These are phyloP conservation scores for Tephrocybe sp. DNA, from an alignment of 768 basidiomycete genomes.

Conservation along the genomic window DNA sequence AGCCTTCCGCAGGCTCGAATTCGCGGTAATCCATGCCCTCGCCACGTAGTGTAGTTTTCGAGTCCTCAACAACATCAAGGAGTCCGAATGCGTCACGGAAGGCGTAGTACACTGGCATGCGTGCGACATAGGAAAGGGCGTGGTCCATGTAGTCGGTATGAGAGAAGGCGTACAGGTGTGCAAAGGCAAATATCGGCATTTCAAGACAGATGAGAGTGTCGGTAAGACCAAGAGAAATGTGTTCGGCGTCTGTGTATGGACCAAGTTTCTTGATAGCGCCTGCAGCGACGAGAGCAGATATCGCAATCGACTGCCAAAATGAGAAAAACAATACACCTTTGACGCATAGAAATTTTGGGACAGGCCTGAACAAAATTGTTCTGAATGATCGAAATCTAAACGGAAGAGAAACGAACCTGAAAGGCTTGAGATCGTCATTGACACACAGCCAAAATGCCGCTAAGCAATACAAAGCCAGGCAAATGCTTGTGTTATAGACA, in stretches of 20 bases:
- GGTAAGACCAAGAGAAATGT: conserved; percentile 86
- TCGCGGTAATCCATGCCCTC: conserved; percentile 94
- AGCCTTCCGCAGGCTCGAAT: conserved; percentile 94
- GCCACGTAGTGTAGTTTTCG: conserved; percentile 76
- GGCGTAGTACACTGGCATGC: conserved; percentile 87
- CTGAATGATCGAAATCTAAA: not conserved
- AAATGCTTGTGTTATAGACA: conserved; percentile 81
- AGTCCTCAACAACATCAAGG: conserved; percentile 86
- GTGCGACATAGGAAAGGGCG: conserved; percentile 63
- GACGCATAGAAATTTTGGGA: conserved; percentile 97
- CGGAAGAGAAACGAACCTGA: conserved; percentile 50
- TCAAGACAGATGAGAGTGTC: conserved; percentile 93
- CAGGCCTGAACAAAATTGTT: conserved; percentile 52
- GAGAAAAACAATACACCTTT: conserved; percentile 98
- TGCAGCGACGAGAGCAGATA: conserved; percentile 87
- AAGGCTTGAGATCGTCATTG: conserved; percentile 83
- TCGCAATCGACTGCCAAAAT: conserved; percentile 91
- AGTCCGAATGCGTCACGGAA: conserved; percentile 85
- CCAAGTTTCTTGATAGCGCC: conserved; percentile 76
- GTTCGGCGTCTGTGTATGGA: conserved; percentile 82
- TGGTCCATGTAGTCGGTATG: conserved; percentile 79
- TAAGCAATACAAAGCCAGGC: conserved; percentile 81
- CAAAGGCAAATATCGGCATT: conserved; percentile 96
- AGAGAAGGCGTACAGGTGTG: conserved; percentile 94
- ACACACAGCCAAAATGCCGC: conserved; percentile 98